phyloP scores from a whole-genome alignment of 1,284 basidiomycete genomes.

The Polyporus tsugae region DNA sequence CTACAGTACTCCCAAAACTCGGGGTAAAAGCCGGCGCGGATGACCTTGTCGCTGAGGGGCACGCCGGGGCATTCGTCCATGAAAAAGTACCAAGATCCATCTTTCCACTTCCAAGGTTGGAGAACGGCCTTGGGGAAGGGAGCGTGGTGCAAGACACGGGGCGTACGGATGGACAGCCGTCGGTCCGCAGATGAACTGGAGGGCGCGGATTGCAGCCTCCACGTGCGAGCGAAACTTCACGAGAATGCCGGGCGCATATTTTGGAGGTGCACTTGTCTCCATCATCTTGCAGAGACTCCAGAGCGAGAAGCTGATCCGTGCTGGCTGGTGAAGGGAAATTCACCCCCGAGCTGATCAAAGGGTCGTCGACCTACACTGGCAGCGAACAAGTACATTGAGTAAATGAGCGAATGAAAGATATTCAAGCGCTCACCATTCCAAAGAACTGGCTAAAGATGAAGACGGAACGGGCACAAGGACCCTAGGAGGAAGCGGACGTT shows the following conservation, averaged over 20 bases:
- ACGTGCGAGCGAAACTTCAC: neutral
- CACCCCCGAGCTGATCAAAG: neutral
- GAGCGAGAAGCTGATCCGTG: neutral
- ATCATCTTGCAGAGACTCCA: neutral
- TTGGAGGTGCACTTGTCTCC: neutral
- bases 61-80: neutral
- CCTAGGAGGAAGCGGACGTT: no score
- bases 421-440: no score
- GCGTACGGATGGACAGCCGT: neutral
- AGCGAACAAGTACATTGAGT: no score
- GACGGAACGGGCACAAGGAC: no score
- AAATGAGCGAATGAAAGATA: no score
- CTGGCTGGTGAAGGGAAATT: neutral
- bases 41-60: neutral
- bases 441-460: no score
- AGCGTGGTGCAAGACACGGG: neutral
- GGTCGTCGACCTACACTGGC: no score
- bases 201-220: neutral
- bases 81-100: neutral
- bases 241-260: neutral
- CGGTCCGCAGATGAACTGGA: neutral
- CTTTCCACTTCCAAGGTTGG: neutral
- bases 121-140: neutral
- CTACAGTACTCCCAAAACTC: slow-evolving; percentile 1
- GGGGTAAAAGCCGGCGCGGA: neutral